Evolutionary conservation across 2,329 filamentous ascomycete species (phyloP), one percentile per base, ranked within the genome.

Genomic region (Graphilbum sp.): DNA sequence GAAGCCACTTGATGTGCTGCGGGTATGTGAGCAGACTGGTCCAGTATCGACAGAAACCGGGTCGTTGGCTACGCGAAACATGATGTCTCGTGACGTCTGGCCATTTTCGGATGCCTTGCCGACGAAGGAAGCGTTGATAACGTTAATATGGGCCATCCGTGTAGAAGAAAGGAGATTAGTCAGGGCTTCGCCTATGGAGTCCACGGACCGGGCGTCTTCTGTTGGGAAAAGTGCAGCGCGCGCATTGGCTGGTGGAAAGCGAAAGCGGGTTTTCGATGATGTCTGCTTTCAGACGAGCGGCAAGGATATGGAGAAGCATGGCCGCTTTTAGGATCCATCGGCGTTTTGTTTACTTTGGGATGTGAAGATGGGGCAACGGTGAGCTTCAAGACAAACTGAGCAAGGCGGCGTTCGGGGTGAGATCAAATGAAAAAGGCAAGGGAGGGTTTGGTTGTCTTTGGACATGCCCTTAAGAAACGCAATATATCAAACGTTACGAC

Each of bases 91-190:
- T 39, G 35, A 40, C 30, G 16, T 33, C 44, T 61, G 54, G 57
- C 49, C 58, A 36, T 52, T 52, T 39, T 52, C 52, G 45, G 55
- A 56, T 41, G 41, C 48, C 38, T 53, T 64, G 45, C 65, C 65
- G 47, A 64, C 66, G 21, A 59, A 52, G 47, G 65, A 69, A 49
- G 55, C 59, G 32, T 52, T 70, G 43, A 49, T 69, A 46, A 60
- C 66, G 8, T 51, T 70, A 24, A 44, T 64, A 41, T 69, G 63
- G 63, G 54, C 57, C 40, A 48, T 69, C 7, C 55, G 52, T 39
- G 51, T 62, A 31, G 61, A 68, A 47, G 56, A 61, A 46, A 50
- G 52, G 40, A 60, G 52, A 48, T 52, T 57, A 29, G 44, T 47
- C 23, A n/a, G 32, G 8, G 17, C 15, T 24, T 5, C 12, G 12